Evolutionary conservation across 2,329 filamentous ascomycete genomes (phyloP).

Genomic region (Claviceps maximensis): DNA sequence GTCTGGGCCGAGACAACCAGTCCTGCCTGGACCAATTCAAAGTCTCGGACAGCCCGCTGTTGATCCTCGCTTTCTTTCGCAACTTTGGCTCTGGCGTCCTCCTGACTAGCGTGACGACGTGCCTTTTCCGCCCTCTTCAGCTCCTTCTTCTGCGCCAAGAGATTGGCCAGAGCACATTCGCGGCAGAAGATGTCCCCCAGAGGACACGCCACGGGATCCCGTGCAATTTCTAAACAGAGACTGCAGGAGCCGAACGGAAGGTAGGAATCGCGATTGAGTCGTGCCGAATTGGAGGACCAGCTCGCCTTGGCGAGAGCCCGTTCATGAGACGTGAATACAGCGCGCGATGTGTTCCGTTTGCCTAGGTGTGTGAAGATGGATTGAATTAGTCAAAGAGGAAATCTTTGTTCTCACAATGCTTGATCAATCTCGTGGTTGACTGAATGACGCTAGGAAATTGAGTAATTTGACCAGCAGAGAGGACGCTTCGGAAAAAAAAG

Average conservation of each 20-base stretch:
- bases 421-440: neutral
- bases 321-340: conserved; percentile 91
- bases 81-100: conserved; percentile 45
- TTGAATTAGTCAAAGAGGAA: neutral
- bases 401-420: neutral
- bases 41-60: conserved; percentile 60
- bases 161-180: conserved; percentile 82
- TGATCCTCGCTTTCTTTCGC: conserved; percentile 56
- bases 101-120: conserved; percentile 46
- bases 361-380: conserved; percentile 25
- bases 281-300: conserved; percentile 74
- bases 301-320: conserved; percentile 65
- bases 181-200: conserved; percentile 88
- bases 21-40: conserved; percentile 74
- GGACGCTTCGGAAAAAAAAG: neutral
- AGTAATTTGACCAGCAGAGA: neutral
- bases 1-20: conserved; percentile 29
- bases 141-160: conserved; percentile 84
- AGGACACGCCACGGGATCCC: conserved; percentile 70
- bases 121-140: conserved; percentile 67
- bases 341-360: conserved; percentile 82
- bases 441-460: neutral
- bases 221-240: conserved; percentile 70
- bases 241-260: conserved; percentile 81
- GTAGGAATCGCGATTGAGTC: conserved; percentile 80